phyloP scores from a whole-genome alignment of 192 early-diverging fungal genomes.

The Podila verticillata region DNA sequence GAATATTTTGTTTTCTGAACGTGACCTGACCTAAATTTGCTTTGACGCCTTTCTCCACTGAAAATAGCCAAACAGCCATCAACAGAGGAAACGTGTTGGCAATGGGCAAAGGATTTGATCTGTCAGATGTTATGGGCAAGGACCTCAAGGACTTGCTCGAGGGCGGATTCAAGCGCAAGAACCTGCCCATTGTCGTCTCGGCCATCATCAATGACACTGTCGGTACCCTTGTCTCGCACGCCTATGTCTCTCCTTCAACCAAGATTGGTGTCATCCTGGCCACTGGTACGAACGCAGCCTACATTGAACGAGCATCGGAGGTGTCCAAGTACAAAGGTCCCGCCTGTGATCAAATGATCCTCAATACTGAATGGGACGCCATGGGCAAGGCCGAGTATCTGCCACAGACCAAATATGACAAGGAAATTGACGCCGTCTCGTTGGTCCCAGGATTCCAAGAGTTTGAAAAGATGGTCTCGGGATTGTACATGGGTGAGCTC shows the following conservation, averaged over 20 bases:
- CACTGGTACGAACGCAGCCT: constrained; percentile 93
- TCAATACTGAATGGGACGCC: constrained; percentile 94
- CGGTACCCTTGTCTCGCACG: constrained; percentile 86
- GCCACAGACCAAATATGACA: constrained; percentile 85
- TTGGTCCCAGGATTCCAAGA: constrained; percentile 81
- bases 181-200: constrained; percentile 75
- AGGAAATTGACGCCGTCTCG: constrained; percentile 75
- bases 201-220: constrained; percentile 96
- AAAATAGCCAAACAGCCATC: constrained; percentile 55
- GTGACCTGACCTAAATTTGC: neutral
- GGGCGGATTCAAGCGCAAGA: constrained; percentile 74
- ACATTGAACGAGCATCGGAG: constrained; percentile 77
- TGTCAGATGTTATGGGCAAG: constrained; percentile 70
- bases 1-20: neutral
- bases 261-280: constrained; percentile 87
- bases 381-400: constrained; percentile 76
- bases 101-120: constrained; percentile 85
- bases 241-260: constrained; percentile 80
- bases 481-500: constrained; percentile 91
- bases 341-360: constrained; percentile 77
- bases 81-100: constrained; percentile 49
- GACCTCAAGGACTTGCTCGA: constrained; percentile 88
- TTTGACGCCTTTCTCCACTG: neutral
- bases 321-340: constrained; percentile 68
- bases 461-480: constrained; percentile 95